Base-by-base conservation (phyloP, 2,329 filamentous ascomycete species). In the Onygenales sp. region DNA sequence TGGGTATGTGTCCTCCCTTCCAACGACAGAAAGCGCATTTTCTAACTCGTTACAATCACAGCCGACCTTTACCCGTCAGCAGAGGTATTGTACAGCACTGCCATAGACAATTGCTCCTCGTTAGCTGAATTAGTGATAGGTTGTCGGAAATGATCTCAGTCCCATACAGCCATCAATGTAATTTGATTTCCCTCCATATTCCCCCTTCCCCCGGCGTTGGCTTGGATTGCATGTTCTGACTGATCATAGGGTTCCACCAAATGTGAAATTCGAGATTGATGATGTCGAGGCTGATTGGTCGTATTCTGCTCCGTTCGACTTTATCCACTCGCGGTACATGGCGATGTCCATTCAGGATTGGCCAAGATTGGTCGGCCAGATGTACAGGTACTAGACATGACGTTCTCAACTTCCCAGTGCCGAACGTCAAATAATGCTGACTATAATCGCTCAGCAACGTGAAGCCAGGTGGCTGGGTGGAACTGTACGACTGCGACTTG, bases 271-370 rank as follows among this genome's bases (percentile, higher is more conserved):
- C 67, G 71, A 82, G 54, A 74, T 86, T 9, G 82, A 85, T 60
- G 82, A 85, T 61, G 76, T 77, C 50, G 80, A 84, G 57, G 72
- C 78, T 45, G 73, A 79, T 7, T 86, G 83, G 83, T 64, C 74
- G 32, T 79, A 78, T 49, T 66, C 71, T 3, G 69, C 51, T 8
- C 64, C 64, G 11, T 83, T 79, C 60, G 81, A 84, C 63, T 75
- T 79, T 57, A 76, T 84, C 74, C 72, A 77, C 74, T 60, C 74
- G 67, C 59, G 75, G 62, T 61, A 77, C 70, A 72, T 79, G 72
- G 60, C 72, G 58, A 74, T 73, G 27, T 72, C 76, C 32, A 72
- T 86, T 42, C 67, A 71, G 13, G 72, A 84, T 59, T 81, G 79
- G 64, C 69, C 69, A 3, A 67, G 67, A 21, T 65, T 84, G 47